These are phyloP conservation scores for Scutellaria barbata DNA, from an alignment of 257 asterid genomes.

Conservation along the genomic window DNA sequence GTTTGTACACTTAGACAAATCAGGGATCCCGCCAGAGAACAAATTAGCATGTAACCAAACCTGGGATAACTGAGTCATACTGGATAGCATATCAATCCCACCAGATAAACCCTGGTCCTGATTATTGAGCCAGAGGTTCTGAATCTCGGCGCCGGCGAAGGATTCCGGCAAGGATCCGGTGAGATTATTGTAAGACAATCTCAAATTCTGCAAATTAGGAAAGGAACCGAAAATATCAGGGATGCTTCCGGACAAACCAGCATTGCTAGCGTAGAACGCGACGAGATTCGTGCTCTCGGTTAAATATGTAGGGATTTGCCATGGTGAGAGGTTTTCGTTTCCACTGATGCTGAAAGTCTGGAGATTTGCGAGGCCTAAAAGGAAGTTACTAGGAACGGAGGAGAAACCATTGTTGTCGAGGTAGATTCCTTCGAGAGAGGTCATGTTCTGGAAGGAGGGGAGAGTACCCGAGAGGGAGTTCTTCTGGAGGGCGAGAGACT, in stretches of 20 bases:
- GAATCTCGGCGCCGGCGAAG: slow-evolving; percentile 62
- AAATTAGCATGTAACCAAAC: slow-evolving; percentile 76
- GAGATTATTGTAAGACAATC: slow-evolving; percentile 71
- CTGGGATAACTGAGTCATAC: slow-evolving; percentile 64
- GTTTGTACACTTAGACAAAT: slow-evolving; percentile 61
- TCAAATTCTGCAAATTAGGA: slow-evolving; percentile 56
- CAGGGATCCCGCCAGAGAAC: slow-evolving; percentile 78
- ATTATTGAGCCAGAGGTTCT: slow-evolving; percentile 73
- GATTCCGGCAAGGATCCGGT: slow-evolving; percentile 70
- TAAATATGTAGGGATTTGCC: slow-evolving; percentile 70
- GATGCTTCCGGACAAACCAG: slow-evolving; percentile 57
- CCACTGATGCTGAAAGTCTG: slow-evolving; percentile 52
- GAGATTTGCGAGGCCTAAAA: slow-evolving; percentile 55
- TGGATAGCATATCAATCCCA: slow-evolving; percentile 52
- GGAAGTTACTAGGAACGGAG: slow-evolving; percentile 54
- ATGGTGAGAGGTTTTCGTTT: slow-evolving; percentile 48
- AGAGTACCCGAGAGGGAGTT: slow-evolving; percentile 66
- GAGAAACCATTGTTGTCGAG: slow-evolving; percentile 59
- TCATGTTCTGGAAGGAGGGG: slow-evolving; percentile 72
- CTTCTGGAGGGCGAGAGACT: slow-evolving; percentile 54
- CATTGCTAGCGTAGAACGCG: slow-evolving; percentile 55
- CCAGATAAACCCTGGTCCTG: slow-evolving; percentile 68
- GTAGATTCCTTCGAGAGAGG: slow-evolving; percentile 47
- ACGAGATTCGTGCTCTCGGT: slow-evolving; percentile 55
- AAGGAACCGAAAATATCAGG: slow-evolving; percentile 67